A percentile compares a stretch with the other conserved stretches of the same genome.
These are phyloP conservation scores for Mycena galopus DNA, from an alignment of 768 basidiomycete genomes.

Conservation along the genomic window DNA sequence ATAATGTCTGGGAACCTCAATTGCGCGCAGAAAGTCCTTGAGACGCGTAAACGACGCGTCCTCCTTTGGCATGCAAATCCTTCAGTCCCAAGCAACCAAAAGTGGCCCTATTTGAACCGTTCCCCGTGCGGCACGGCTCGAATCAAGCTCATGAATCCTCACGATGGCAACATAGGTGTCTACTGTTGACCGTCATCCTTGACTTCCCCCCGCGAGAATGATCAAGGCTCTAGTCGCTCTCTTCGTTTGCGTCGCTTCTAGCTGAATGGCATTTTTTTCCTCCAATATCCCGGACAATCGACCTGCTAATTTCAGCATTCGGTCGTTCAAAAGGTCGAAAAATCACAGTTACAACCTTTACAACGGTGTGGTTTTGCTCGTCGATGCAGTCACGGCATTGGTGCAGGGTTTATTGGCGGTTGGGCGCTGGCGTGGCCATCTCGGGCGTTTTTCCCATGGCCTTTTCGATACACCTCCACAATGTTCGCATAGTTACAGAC, in stretches of 20 bases:
- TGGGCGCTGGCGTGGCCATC: too few relatives aligned
- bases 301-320: neutral
- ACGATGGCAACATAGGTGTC: neutral
- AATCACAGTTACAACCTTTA: neutral
- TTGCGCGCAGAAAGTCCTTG: too few relatives aligned
- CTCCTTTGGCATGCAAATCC: neutral
- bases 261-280: neutral
- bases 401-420: neutral
- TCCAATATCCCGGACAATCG: neutral
- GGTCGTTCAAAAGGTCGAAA: neutral
- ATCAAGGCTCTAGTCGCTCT: neutral
- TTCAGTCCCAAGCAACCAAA: neutral
- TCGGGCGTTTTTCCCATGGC: neutral
- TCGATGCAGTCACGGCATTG: neutral
- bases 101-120: neutral
- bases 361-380: neutral
- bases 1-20: too few relatives aligned
- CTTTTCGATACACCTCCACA: neutral
- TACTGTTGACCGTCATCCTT: neutral
- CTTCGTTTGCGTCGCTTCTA: neutral
- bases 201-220: neutral
- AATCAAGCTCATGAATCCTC: neutral
- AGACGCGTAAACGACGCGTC: neutral
- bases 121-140: neutral
- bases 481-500: neutral